Evolutionary conservation across 2,329 filamentous ascomycete species (phyloP).

Genomic region (Boeremia exigua): DNA sequence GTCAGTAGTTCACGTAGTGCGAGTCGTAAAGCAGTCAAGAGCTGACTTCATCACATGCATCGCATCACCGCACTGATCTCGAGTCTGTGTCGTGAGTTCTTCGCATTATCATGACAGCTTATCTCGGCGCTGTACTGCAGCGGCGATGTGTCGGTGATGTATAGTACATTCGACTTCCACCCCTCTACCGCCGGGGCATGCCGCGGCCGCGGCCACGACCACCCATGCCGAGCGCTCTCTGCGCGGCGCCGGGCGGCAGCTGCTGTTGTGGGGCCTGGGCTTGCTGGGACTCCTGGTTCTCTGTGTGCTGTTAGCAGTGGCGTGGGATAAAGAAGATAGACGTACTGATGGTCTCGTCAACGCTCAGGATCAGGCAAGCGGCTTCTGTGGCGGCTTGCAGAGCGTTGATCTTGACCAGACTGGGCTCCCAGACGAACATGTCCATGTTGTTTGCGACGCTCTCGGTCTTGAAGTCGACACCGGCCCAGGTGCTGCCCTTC

Average conservation of each 20-base stretch:
- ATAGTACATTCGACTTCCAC: slow-evolving; percentile 11
- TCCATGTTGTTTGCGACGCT: slow-evolving; percentile 94
- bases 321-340: no score
- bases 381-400: slow-evolving; percentile 96
- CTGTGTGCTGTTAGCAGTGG: slow-evolving; percentile 49
- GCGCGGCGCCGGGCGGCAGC: slow-evolving; percentile 71
- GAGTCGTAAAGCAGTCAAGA: no score
- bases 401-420: slow-evolving; percentile 94
- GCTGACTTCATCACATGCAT: neutral
- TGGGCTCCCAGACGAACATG: slow-evolving; percentile 96
- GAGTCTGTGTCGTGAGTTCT: slow-evolving; percentile 12
- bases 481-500: slow-evolving; percentile 91
- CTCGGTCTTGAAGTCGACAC: slow-evolving; percentile 93
- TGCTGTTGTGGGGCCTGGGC: slow-evolving; percentile 80
- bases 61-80: no score
- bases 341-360: slow-evolving; percentile 94
- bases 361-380: slow-evolving; percentile 90
- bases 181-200: slow-evolving; percentile 78
- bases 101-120: slow-evolving; percentile 44
- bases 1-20: no score
- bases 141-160: slow-evolving; percentile 33
- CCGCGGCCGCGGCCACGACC: slow-evolving; percentile 64
- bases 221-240: slow-evolving; percentile 82
- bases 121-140: slow-evolving; percentile 18
- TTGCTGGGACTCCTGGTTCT: slow-evolving; percentile 89